These are phyloP conservation scores for Spinellus fusiger DNA, from an alignment of 192 early-diverging fungal genomes.

Conservation along the genomic window DNA sequence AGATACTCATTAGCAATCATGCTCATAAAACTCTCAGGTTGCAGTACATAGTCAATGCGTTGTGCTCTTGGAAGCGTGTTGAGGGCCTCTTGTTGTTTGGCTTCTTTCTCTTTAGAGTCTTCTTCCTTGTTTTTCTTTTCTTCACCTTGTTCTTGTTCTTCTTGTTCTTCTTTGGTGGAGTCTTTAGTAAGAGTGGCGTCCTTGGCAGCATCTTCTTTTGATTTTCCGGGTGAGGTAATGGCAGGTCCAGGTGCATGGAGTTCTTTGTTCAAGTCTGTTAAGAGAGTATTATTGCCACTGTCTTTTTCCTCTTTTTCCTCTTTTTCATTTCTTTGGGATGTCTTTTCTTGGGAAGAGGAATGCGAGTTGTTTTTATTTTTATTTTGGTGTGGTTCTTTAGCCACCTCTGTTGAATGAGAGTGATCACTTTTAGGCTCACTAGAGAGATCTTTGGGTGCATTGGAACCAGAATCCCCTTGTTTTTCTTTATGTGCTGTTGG, in stretches of 20 bases:
- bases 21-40: constrained; percentile 43
- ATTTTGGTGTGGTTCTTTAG: not conserved
- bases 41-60: constrained; percentile 44
- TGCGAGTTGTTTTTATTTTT: not conserved
- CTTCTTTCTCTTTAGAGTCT: not conserved
- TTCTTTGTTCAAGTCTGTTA: constrained; percentile 25
- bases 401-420: too few species aligned
- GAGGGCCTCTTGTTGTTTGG: constrained; percentile 4
- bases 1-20: constrained; percentile 52
- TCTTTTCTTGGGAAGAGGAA: not conserved
- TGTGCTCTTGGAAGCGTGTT: constrained; percentile 14
- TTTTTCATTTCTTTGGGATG: not conserved
- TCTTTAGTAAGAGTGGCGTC: constrained; percentile 18
- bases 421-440: too few species aligned
- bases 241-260: constrained; percentile 23
- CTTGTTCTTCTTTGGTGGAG: not conserved
- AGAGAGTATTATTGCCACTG: constrained; percentile 4
- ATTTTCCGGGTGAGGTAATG: constrained; percentile 14
- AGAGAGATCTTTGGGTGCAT: not conserved
- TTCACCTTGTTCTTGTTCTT: not conserved
- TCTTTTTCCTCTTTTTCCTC: constrained; percentile 1
- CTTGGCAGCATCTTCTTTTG: constrained; percentile 6
- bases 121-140: not conserved
- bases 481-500: too few species aligned
- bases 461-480: too few species aligned